phyloP scores from a whole-genome alignment of 75 land plant species.

The Pinus taeda region DNA sequence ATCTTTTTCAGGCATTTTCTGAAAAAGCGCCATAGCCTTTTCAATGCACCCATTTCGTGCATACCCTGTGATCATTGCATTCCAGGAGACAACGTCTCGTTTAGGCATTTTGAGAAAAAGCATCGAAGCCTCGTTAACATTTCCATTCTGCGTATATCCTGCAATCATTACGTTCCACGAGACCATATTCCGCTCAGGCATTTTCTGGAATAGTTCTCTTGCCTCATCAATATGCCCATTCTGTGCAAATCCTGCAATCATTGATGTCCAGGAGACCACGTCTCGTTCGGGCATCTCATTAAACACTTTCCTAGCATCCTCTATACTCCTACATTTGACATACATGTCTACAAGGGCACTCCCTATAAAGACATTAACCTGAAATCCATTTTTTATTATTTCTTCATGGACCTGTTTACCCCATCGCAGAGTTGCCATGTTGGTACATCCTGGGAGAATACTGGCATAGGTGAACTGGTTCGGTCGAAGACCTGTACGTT shows the following conservation, averaged over 20 bases:
- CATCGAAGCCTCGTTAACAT: too few relatives aligned
- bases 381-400: slow-evolving; percentile 25
- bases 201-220: slow-evolving; percentile 38
- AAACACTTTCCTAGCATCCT: slow-evolving; percentile 46
- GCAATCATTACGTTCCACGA: too few relatives aligned
- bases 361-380: slow-evolving; percentile 47
- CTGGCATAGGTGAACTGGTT: slow-evolving; percentile 13
- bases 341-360: slow-evolving; percentile 62
- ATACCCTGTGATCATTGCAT: too few relatives aligned
- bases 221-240: slow-evolving; percentile 49
- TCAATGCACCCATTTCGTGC: too few relatives aligned
- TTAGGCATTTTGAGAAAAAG: too few relatives aligned
- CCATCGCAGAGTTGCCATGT: slow-evolving; percentile 23
- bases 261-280: slow-evolving; percentile 60
- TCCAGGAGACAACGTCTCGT: too few relatives aligned
- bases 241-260: slow-evolving; percentile 65
- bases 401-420: slow-evolving; percentile 52
- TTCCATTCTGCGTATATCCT: too few relatives aligned
- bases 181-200: slow-evolving; percentile 11
- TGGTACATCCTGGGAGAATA: slow-evolving; percentile 50
- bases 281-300: slow-evolving; percentile 44
- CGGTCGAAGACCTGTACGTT: slow-evolving; percentile 6
- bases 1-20: too few relatives aligned
- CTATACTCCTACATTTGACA: slow-evolving; percentile 47
- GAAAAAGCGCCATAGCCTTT: neutral